Conservation (phyloP, 2,329 filamentous ascomycete genomes). For the Apiospora saccharicola region DNA sequence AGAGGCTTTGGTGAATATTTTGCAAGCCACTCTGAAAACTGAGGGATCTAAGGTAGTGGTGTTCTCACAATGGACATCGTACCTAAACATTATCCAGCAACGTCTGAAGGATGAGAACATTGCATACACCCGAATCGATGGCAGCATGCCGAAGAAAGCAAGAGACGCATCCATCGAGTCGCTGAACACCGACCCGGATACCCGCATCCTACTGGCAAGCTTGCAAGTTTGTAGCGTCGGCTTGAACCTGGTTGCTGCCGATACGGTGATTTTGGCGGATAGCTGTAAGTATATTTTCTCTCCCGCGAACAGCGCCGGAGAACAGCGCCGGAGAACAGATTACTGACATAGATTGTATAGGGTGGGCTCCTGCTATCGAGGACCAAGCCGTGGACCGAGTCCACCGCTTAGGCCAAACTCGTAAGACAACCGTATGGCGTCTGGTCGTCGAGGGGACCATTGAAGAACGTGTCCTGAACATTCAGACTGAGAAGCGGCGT, state of each 20-base stretch:
- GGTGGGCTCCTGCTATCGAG: conserved; percentile 94
- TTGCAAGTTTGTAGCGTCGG: conserved; percentile 85
- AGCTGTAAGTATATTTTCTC: conserved; percentile 59
- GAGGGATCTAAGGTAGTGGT: conserved; percentile 72
- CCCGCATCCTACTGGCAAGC: conserved; percentile 81
- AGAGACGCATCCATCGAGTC: conserved; percentile 77
- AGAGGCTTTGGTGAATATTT: conserved; percentile 77
- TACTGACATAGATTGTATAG: conserved; percentile 35
- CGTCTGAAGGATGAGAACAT: conserved; percentile 69
- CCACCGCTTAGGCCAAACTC: conserved; percentile 83
- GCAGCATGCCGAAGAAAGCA: conserved; percentile 73
- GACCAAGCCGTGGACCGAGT: conserved; percentile 91
- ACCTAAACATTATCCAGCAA: conserved; percentile 74
- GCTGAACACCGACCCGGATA: conserved; percentile 71
- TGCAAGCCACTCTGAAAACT: conserved; percentile 73
- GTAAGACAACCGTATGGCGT: conserved; percentile 80
- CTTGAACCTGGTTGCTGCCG: conserved; percentile 84
- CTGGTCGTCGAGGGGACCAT: conserved; percentile 82
- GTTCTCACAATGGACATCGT: conserved; percentile 81
- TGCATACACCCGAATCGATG: conserved; percentile 77
- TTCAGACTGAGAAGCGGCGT: conserved; percentile 81
- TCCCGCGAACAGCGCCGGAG: neutral
- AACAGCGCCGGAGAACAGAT: conserved; percentile 25
- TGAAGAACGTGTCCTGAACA: conserved; percentile 80
- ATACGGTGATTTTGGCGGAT: conserved; percentile 84